A percentile compares a stretch with the other conserved stretches of the same genome.
Evolutionary conservation across 768 basidiomycete genomes (phyloP).

Genomic region (Lentinula sp.): DNA sequence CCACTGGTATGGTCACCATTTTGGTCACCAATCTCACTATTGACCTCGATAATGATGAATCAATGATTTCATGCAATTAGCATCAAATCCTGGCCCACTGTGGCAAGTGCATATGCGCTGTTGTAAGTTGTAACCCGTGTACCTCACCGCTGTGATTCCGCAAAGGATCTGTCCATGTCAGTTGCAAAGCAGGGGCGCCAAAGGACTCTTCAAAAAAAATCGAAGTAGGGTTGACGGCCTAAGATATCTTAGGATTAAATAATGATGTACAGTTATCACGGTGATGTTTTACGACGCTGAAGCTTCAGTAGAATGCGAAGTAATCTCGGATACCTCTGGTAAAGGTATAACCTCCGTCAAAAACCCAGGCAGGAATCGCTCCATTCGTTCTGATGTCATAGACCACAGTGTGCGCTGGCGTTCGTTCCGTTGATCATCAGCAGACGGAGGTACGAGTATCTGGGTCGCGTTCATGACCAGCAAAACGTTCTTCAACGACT

Average conservation of each 20-base stretch:
- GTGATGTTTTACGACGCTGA: neutral
- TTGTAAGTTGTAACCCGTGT: no score
- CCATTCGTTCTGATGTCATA: conserved; percentile 79
- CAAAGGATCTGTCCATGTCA: no score
- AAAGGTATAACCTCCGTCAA: conserved; percentile 60
- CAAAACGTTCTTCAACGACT: conserved; percentile 94
- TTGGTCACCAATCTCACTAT: no score
- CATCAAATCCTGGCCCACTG: no score
- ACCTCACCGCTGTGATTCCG: no score
- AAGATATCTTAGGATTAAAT: neutral
- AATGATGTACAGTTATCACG: neutral
- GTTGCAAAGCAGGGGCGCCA: no score
- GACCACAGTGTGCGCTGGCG: conserved; percentile 74
- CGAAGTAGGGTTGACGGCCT: no score
- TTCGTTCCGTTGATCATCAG: conserved; percentile 45
- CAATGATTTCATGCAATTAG: no score
- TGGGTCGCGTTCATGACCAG: conserved; percentile 92
- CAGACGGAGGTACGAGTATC: conserved; percentile 67
- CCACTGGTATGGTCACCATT: no score
- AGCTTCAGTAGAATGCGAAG: neutral
- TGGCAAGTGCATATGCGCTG: no score
- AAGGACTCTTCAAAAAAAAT: no score
- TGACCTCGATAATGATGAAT: no score
- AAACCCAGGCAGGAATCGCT: conserved; percentile 90
- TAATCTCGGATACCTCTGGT: conserved; percentile 18